Conservation (phyloP, 2,329 filamentous ascomycete genomes). For the Botrytis sinoallii region DNA sequence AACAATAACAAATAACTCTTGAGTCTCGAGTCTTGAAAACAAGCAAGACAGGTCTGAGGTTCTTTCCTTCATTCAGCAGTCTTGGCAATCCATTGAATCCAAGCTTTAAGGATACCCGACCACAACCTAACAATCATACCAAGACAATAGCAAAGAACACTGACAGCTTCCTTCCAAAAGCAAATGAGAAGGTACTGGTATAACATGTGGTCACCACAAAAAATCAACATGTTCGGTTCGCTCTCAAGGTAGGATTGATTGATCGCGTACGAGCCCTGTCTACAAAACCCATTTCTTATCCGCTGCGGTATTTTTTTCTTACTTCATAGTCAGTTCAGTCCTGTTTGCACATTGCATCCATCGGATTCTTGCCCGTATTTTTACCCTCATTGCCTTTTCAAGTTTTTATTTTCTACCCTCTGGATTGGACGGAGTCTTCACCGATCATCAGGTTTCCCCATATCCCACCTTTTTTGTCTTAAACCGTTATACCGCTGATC, state of each 20-base stretch:
- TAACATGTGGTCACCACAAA: not conserved
- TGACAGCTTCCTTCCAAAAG: not conserved
- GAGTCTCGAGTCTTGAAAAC: not conserved
- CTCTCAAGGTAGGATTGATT: slow-evolving; percentile 11
- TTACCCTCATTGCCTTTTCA: not conserved
- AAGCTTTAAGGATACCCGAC: not conserved
- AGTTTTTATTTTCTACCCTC: not conserved
- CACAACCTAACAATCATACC: slow-evolving; percentile 7
- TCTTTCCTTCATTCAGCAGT: not conserved
- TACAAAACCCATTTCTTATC: slow-evolving; percentile 8
- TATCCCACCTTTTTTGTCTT: slow-evolving; percentile 3
- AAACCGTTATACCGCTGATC: slow-evolving; percentile 3
- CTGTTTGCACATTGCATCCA: not conserved
- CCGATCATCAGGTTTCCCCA: slow-evolving; percentile 13
- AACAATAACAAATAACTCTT: not conserved
- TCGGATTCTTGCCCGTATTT: not conserved
- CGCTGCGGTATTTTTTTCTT: not conserved
- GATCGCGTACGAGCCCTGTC: not conserved
- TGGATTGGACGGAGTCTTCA: slow-evolving; percentile 9
- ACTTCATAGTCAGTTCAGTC: not conserved
- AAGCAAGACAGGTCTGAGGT: not conserved
- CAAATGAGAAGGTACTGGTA: not conserved
- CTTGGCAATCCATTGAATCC: not conserved
- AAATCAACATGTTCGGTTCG: not conserved
- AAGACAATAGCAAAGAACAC: not conserved